phyloP scores from a whole-genome alignment of 352 stramenopile genomes.

The Phytophthora litchii region DNA sequence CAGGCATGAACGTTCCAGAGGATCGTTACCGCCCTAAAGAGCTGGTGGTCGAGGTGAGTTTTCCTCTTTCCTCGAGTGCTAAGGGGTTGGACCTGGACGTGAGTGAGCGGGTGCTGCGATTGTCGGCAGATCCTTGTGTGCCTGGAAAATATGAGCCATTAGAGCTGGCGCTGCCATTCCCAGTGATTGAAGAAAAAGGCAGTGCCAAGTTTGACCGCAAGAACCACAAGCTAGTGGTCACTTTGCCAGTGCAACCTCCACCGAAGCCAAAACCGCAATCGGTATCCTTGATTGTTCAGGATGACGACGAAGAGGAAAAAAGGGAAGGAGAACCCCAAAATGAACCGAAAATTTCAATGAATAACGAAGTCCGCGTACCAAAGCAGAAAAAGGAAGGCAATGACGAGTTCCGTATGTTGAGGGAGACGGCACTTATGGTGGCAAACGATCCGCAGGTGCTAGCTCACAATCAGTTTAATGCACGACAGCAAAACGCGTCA shows the following conservation, averaged over 20 bases:
- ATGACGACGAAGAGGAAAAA: conserved; percentile 43
- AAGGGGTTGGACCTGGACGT: conserved; percentile 75
- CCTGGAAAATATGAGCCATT: conserved; percentile 55
- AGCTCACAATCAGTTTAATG: conserved; percentile 7
- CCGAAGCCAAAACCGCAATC: conserved; percentile 30
- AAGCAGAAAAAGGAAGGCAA: conserved; percentile 32
- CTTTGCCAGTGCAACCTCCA: conserved; percentile 76
- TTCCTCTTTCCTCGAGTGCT: conserved; percentile 61
- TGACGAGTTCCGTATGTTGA: conserved; percentile 60
- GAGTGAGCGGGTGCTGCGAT: conserved; percentile 49
- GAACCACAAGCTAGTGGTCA: conserved; percentile 70
- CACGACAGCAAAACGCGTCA: conserved; percentile 2
- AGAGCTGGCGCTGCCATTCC: conserved; percentile 69
- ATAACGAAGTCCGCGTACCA: background rate
- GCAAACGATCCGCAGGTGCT: conserved; percentile 58
- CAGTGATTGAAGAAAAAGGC: conserved; percentile 78
- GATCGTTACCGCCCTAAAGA: conserved; percentile 59
- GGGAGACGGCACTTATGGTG: conserved; percentile 74
- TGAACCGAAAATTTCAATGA: background rate
- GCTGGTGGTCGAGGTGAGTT: conserved; percentile 66
- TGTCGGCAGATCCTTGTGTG: conserved; percentile 28
- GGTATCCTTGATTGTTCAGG: conserved; percentile 41
- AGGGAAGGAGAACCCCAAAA: conserved; percentile 4
- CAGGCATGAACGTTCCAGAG: conserved; percentile 33
- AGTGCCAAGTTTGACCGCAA: conserved; percentile 88